Percentiles rank a stretch among this genome's conserved stretches.
Conservation (phyloP, 2,329 filamentous ascomycete species). For the Calonectria pseudoturangicola region DNA sequence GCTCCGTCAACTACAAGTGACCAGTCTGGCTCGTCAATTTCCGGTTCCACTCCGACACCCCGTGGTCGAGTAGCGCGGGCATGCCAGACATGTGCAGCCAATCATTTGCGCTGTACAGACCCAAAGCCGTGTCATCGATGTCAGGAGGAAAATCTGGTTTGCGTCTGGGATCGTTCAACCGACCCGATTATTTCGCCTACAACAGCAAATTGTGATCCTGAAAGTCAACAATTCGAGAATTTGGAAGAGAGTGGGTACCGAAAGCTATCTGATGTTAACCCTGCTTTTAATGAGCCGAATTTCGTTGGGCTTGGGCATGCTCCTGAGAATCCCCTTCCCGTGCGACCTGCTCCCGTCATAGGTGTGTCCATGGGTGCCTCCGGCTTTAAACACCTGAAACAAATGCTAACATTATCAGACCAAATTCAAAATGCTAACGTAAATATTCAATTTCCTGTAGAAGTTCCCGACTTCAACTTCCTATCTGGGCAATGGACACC, state of each 20-base stretch:
- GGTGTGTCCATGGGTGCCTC: not conserved
- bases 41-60: not conserved
- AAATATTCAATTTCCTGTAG: not conserved
- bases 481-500: constrained; percentile 6
- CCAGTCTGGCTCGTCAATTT: not conserved
- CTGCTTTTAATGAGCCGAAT: not conserved
- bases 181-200: not conserved
- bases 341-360: not conserved
- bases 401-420: not conserved
- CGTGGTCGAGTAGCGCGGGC: constrained; percentile 11
- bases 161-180: constrained; percentile 12
- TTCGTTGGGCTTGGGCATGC: not conserved
- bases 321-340: not conserved
- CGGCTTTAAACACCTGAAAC: not conserved
- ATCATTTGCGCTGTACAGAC: constrained; percentile 22
- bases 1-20: not conserved
- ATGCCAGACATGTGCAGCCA: constrained; percentile 6
- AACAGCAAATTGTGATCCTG: not conserved
- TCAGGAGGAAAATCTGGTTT: not conserved
- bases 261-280: not conserved
- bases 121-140: constrained; percentile 13
- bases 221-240: not conserved
- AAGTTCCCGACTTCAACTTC: constrained; percentile 6
- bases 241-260: not conserved
- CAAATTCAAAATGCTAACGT: not conserved